Evolutionary conservation across 768 basidiomycete species (phyloP).

Genomic region (Fibroporia radiculosa): DNA sequence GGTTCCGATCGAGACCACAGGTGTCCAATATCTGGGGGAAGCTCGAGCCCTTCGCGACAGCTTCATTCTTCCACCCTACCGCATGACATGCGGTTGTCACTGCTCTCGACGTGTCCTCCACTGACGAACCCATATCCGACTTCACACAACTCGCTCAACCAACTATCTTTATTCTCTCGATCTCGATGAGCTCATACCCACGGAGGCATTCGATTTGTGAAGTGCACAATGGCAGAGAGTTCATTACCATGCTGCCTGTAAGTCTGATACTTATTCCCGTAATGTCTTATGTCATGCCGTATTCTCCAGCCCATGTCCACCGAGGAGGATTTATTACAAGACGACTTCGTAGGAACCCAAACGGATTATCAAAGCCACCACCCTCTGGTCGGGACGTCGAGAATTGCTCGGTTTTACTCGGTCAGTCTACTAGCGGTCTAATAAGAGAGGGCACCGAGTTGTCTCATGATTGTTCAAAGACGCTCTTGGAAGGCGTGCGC

Average conservation of each 20-base stretch:
- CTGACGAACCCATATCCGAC: too few species aligned
- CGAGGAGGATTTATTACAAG: constrained; percentile 13
- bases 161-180: too few species aligned
- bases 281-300: background rate
- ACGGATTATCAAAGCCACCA: background rate
- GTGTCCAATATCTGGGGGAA: too few species aligned
- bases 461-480: background rate
- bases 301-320: constrained; percentile 12
- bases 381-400: background rate
- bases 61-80: too few species aligned
- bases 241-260: constrained; percentile 13
- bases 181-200: constrained; percentile 7
- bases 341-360: background rate
- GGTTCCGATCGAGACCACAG: too few species aligned
- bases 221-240: constrained; percentile 8
- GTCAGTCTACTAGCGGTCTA: background rate
- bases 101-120: too few species aligned
- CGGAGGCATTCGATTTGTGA: constrained; percentile 9
- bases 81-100: too few species aligned
- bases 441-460: background rate
- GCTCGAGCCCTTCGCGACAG: too few species aligned
- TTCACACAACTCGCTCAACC: too few species aligned
- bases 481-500: background rate
- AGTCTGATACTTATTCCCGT: background rate
- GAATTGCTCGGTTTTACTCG: background rate